Percentiles rank a stretch among this genome's conserved stretches.
These are phyloP conservation scores for Zizania latifolia DNA, from an alignment of 176 grass and related monocot genomes.

Conservation along the genomic window DNA sequence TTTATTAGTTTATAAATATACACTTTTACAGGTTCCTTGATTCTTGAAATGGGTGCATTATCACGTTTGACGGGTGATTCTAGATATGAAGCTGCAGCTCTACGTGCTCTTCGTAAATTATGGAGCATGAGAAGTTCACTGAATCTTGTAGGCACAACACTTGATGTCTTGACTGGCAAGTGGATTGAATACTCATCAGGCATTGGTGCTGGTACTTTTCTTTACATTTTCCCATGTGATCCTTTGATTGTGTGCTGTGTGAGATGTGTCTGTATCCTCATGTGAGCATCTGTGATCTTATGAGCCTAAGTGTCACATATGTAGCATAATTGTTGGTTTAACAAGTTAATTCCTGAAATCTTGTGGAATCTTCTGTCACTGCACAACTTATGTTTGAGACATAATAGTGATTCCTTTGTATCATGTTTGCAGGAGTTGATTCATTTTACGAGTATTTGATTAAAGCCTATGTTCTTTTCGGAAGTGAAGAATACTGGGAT, in stretches of 20 bases:
- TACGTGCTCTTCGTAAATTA: slow-evolving; percentile 84
- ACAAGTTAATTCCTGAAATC: neutral
- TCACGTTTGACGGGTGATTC: slow-evolving; percentile 84
- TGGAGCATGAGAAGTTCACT: slow-evolving; percentile 99
- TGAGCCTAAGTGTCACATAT: neutral
- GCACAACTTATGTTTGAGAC: slow-evolving; percentile 14
- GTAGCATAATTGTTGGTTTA: slow-evolving; percentile 4
- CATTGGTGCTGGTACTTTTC: slow-evolving; percentile 87
- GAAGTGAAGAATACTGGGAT: slow-evolving; percentile 89
- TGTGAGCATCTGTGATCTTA: neutral
- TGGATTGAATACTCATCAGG: slow-evolving; percentile 97
- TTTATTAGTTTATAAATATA: slow-evolving; percentile 14
- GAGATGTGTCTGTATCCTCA: neutral
- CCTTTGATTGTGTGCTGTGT: neutral
- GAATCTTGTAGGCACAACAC: slow-evolving; percentile 90
- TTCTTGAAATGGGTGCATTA: slow-evolving; percentile 95
- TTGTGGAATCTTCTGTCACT: neutral
- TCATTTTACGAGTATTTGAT: slow-evolving; percentile 99
- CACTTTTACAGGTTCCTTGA: slow-evolving; percentile 65
- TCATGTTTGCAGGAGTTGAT: slow-evolving; percentile 74
- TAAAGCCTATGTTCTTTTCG: slow-evolving; percentile 93
- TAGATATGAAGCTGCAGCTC: slow-evolving; percentile 86
- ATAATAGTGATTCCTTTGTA: slow-evolving; percentile 23
- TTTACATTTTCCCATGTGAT: slow-evolving; percentile 12
- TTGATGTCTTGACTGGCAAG: slow-evolving; percentile 83